Base-by-base conservation (phyloP, 2,329 filamentous ascomycete species). In the Hymenoscyphus albidus region DNA sequence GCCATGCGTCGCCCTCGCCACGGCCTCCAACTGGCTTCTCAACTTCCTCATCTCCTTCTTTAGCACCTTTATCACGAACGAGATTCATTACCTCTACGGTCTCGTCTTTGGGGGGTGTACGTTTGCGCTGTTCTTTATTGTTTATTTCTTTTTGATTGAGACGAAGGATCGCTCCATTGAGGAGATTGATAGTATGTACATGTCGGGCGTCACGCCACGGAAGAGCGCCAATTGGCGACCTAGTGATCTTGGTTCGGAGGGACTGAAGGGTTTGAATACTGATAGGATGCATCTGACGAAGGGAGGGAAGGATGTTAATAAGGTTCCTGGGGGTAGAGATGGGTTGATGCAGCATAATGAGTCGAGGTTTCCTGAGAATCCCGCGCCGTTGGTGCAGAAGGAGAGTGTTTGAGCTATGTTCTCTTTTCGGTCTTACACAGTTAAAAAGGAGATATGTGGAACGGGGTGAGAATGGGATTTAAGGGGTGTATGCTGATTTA, bases 131-230 rank as follows among this genome's bases (percentile, higher is more conserved):
- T 83, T 86, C 0, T 71, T 85, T 0, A 77, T 92, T n/a, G 88
- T 93, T 40, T 93, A 89, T 79, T 90, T 93, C 77, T 92, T 92
- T 74, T 83, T 93, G 61, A 86, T 89, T 63, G 90, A 93, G 74
- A 87, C 85, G 57, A 87, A 90, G 73, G 90, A 88, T 61, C 84
- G 89, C 5, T 88, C 85, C 0, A 81, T 94, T 1, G 91, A 94
- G 77, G 89, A 93, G 75, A 89, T 94, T 63, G 91, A 94, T 71
- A 87, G 84, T 64, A 92, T 92, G 89, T 93, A 93, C 74, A 79
- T 82, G 18, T 71, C 78, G 48, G 75, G 74, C 54, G 80, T 84
- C 70, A 82, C 81, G 71, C 81, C 83, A 27, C 61, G 64, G 18
- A 71, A 74, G 35, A 75, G 71, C 2, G 74, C 74, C 9, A 74